These are phyloP conservation scores for Rhizopogon salebrosus DNA, from an alignment of 768 basidiomycete species.

Conservation along the genomic window DNA sequence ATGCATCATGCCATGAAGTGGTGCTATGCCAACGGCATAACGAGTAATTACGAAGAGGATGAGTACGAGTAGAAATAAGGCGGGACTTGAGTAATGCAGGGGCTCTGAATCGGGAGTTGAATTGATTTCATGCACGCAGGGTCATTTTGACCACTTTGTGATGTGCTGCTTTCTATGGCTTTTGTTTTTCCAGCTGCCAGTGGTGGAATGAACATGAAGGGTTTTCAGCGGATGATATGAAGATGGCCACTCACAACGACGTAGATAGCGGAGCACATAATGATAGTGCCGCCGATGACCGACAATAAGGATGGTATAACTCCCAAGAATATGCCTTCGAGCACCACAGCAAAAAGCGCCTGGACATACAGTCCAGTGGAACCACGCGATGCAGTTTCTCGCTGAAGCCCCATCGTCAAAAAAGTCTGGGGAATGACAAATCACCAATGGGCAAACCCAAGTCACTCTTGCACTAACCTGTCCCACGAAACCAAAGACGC, in stretches of 20 bases:
- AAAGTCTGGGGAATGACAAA: conserved; percentile 33
- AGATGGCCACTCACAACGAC: conserved; percentile 52
- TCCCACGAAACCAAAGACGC: conserved; percentile 10
- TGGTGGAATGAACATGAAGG: background rate
- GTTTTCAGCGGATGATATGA: background rate
- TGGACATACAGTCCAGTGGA: conserved; percentile 57
- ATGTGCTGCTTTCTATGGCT: too few relatives aligned
- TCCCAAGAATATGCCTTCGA: conserved; percentile 64
- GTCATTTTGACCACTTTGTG: too few relatives aligned
- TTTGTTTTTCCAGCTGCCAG: too few relatives aligned
- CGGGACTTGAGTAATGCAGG: too few relatives aligned
- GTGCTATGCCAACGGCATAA: too few relatives aligned
- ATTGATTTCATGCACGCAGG: too few relatives aligned
- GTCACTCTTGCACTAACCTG: conserved; percentile 10
- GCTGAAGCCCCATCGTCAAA: conserved; percentile 57
- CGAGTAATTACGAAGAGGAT: too few relatives aligned
- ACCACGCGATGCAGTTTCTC: conserved; percentile 59
- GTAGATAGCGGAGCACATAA: conserved; percentile 57
- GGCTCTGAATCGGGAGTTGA: too few relatives aligned
- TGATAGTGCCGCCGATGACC: conserved; percentile 58
- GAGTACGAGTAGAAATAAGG: too few relatives aligned
- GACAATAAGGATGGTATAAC: conserved; percentile 53
- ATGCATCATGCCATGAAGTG: too few relatives aligned
- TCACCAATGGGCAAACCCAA: background rate
- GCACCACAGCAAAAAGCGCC: conserved; percentile 59